A percentile compares a stretch with the other conserved stretches of the same genome.
phyloP scores from a whole-genome alignment of 345 rosid genomes.

The Heritiera fomes region DNA sequence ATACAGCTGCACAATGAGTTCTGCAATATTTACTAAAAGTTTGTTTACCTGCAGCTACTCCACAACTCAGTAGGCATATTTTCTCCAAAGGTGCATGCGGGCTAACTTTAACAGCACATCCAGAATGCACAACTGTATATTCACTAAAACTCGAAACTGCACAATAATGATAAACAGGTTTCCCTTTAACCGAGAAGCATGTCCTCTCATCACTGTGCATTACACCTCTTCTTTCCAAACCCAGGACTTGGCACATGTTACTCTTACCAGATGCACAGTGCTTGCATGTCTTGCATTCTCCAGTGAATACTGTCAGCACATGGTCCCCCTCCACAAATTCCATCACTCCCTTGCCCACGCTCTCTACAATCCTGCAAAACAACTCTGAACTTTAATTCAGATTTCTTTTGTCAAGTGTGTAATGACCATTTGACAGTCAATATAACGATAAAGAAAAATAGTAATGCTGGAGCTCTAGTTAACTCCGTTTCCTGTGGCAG shows the following conservation, averaged over 20 bases:
- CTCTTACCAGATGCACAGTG: constrained; percentile 80
- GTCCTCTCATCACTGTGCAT: constrained; percentile 82
- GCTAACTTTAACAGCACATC: constrained; percentile 87
- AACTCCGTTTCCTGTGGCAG: neutral
- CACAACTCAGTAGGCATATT: constrained; percentile 89
- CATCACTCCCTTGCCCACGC: constrained; percentile 70
- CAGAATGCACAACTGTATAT: constrained; percentile 88
- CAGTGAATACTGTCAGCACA: constrained; percentile 77
- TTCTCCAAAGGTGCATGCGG: constrained; percentile 67
- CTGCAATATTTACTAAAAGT: neutral
- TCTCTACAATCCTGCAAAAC: constrained; percentile 78
- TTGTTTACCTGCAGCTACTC: constrained; percentile 73
- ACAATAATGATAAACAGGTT: constrained; percentile 79
- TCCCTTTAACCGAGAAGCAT: constrained; percentile 75
- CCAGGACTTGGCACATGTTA: constrained; percentile 81
- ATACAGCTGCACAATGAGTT: neutral
- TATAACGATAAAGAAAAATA: neutral
- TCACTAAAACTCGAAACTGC: constrained; percentile 96
- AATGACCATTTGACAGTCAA: neutral
- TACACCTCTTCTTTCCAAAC: constrained; percentile 81
- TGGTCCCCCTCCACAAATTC: constrained; percentile 88
- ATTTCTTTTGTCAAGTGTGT: neutral
- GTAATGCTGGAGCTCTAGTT: neutral
- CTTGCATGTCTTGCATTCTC: constrained; percentile 73
- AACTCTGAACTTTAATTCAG: neutral